These are phyloP conservation scores for Talaromyces sp. DNA, from an alignment of 2,329 filamentous ascomycete species.

Conservation along the genomic window DNA sequence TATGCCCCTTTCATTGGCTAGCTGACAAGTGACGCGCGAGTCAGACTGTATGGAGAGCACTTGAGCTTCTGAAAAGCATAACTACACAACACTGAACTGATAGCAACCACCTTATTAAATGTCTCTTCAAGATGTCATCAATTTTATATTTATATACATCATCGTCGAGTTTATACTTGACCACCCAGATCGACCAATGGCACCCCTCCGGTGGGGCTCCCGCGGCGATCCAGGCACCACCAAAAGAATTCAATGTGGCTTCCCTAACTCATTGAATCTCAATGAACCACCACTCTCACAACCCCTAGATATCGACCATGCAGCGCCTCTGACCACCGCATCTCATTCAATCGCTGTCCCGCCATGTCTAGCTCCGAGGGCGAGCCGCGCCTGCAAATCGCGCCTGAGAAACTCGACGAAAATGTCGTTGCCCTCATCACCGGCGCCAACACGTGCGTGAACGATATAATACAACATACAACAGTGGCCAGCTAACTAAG, in stretches of 20 bases:
- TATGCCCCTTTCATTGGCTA: too few relatives aligned
- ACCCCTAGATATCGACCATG: not conserved
- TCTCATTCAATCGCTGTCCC: not conserved
- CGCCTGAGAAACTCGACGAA: constrained; percentile 9
- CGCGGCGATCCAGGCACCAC: not conserved
- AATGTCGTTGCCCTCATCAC: constrained; percentile 61
- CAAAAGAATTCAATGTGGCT: not conserved
- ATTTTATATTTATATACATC: not conserved
- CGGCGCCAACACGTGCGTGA: constrained; percentile 72
- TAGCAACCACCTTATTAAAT: too few relatives aligned
- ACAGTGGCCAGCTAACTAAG: constrained; percentile 9
- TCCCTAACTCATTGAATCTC: not conserved
- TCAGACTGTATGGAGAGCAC: too few relatives aligned
- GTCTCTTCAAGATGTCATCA: not conserved
- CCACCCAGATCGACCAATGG: not conserved
- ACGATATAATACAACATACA: not conserved
- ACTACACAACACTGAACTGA: too few relatives aligned
- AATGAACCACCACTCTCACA: not conserved
- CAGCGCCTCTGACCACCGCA: not conserved
- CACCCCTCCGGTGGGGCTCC: not conserved
- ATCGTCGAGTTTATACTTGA: not conserved
- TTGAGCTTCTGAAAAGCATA: too few relatives aligned
- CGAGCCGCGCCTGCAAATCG: constrained; percentile 6
- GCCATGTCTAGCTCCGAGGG: not conserved
- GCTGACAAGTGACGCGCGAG: too few relatives aligned